Evolutionary conservation across 192 early-diverging fungal species (phyloP), one percentile per base, ranked within the genome.

Genomic region (Coemansia reversa): DNA sequence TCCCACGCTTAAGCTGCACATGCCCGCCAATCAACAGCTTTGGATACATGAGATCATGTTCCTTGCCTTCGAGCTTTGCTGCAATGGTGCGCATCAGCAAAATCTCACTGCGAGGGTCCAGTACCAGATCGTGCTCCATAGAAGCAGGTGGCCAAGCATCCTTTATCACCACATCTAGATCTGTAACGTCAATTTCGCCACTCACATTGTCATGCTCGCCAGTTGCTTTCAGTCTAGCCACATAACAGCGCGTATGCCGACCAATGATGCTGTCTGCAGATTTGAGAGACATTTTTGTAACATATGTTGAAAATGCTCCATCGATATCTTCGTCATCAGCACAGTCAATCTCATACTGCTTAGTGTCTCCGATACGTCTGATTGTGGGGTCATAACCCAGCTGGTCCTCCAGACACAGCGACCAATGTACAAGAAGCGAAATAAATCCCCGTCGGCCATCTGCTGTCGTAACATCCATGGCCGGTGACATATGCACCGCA

Each of bases 401-500:
- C 56, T 58, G 56, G 28, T 39, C 56, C 19, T 58, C 56, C 35
- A 39, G 8, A 39, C 35, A 39, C 4, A 39, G 35, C 35, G 35
- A 39, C 35, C 35, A 39, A 11, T 11, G 35, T 9, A 55, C 51
- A 19, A 67, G 51, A 50, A 57, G 50, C 24, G 20, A 14, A 25
- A 67, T 28, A 18, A 60, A 32, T 22, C 39, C 27, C 9, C 23
- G 12, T 22, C 51, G 51, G 5, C 50, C 27, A 8, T n/a, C 24
- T 0, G 33, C 16, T 0, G 23, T n/a, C 1, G 39, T 28, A 25
- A 66, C 57, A 33, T 66, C 65, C 50, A 66, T 56, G 20, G 16
- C 20, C 18, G 30, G 5, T 0, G 57, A 66, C 3, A 35, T 23
- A 23, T 33, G 49, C 12, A 49, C 23, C 5, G 18, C 22, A 23